phyloP scores from a whole-genome alignment of 306 rosid species.

The Quercus parvula region DNA sequence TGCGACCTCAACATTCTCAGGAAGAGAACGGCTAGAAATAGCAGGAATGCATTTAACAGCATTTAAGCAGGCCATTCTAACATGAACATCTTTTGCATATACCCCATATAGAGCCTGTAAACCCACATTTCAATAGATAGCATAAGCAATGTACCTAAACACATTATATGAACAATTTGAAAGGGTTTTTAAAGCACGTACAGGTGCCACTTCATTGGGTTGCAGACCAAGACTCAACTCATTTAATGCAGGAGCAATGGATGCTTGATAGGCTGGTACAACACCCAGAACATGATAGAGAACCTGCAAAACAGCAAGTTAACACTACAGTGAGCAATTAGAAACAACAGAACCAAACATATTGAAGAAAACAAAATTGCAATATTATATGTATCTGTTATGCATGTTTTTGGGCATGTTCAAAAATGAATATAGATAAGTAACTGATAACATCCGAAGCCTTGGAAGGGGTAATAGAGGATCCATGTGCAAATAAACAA shows the following conservation, averaged over 20 bases:
- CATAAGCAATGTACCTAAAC: constrained; percentile 7
- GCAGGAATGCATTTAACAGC: constrained; percentile 91
- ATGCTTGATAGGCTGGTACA: constrained; percentile 77
- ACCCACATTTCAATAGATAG: constrained; percentile 20
- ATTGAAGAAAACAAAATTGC: neutral
- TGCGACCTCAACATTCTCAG: constrained; percentile 69
- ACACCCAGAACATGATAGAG: constrained; percentile 90
- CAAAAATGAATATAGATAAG: constrained; percentile 1
- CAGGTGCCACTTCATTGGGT: constrained; percentile 79
- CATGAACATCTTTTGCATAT: constrained; percentile 91
- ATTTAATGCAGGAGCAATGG: constrained; percentile 86
- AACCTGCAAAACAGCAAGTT: constrained; percentile 47
- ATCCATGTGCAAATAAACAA: constrained; percentile 88
- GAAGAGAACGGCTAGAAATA: constrained; percentile 68
- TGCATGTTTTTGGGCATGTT: neutral
- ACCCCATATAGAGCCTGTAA: constrained; percentile 89
- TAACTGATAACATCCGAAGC: constrained; percentile 87
- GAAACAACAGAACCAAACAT: constrained; percentile 1
- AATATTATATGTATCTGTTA: neutral
- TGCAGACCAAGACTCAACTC: constrained; percentile 91
- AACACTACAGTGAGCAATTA: constrained; percentile 14
- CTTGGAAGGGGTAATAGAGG: constrained; percentile 92
- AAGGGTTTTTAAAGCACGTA: constrained; percentile 34
- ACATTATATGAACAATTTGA: constrained; percentile 17
- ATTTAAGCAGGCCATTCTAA: constrained; percentile 88